Conservation (phyloP, 495 filamentous ascomycete species). For the Penicillium simplicissimum region DNA sequence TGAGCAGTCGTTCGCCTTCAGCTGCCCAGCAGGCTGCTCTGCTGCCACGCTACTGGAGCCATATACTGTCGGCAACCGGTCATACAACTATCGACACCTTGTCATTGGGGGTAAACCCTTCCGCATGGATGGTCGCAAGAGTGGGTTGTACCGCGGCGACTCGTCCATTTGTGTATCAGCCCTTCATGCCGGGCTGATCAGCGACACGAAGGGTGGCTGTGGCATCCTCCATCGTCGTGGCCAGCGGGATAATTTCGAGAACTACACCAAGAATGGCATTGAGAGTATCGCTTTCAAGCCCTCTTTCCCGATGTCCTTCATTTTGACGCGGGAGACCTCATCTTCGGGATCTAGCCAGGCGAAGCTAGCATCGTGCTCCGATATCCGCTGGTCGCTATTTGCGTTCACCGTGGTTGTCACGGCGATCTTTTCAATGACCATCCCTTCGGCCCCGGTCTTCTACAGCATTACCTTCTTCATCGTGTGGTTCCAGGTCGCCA, state of each 20-base stretch:
- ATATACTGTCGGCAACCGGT: slow-evolving; percentile 65
- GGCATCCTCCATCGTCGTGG: slow-evolving; percentile 67
- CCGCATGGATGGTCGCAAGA: slow-evolving; percentile 33
- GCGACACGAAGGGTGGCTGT: slow-evolving; percentile 66
- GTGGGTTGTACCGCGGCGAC: slow-evolving; percentile 69
- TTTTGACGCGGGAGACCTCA: slow-evolving; percentile 45
- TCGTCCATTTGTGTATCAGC: slow-evolving; percentile 75
- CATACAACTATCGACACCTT: slow-evolving; percentile 62
- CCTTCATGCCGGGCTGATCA: slow-evolving; percentile 71
- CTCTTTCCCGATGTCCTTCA: slow-evolving; percentile 69
- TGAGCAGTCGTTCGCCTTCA: slow-evolving; percentile 65
- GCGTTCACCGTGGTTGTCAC: slow-evolving; percentile 65
- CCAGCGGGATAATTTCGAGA: slow-evolving; percentile 53
- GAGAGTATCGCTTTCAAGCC: slow-evolving; percentile 64
- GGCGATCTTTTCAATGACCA: slow-evolving; percentile 61
- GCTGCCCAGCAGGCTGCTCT: slow-evolving; percentile 70
- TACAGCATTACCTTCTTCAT: slow-evolving; percentile 66
- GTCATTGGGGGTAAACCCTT: slow-evolving; percentile 67
- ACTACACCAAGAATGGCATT: slow-evolving; percentile 59
- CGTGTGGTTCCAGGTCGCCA: slow-evolving; percentile 73
- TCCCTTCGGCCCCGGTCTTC: slow-evolving; percentile 63
- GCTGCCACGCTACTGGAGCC: slow-evolving; percentile 66
- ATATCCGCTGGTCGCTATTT: slow-evolving; percentile 69
- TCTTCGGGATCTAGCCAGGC: slow-evolving; percentile 19
- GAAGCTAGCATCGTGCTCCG: slow-evolving; percentile 49